Evolutionary conservation across 2,329 filamentous ascomycete species (phyloP).

Genomic region (Pseudocercospora musae): DNA sequence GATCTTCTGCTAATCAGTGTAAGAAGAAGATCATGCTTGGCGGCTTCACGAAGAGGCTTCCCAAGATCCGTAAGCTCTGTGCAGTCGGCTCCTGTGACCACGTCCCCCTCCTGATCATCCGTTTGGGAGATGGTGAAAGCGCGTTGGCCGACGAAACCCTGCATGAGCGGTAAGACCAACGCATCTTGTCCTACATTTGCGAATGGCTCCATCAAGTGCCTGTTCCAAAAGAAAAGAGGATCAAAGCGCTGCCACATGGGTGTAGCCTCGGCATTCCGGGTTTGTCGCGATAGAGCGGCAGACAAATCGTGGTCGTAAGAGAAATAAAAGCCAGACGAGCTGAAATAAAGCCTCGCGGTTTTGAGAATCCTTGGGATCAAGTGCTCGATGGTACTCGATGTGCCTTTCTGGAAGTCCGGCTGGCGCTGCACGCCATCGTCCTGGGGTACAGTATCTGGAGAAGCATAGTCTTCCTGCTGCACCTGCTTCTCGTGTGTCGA

Average conservation of each 20-base stretch:
- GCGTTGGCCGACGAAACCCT: conserved; percentile 88
- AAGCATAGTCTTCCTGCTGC: conserved; percentile 34
- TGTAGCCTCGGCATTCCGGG: conserved; percentile 44
- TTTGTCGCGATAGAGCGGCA: conserved; percentile 51
- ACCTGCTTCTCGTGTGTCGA: conserved; percentile 35
- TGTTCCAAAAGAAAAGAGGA: conserved; percentile 81
- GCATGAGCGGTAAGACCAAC: conserved; percentile 77
- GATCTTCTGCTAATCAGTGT: conserved; percentile 90
- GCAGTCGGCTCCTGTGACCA: conserved; percentile 24
- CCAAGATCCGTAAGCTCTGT: conserved; percentile 12
- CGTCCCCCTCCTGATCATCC: conserved; percentile 28
- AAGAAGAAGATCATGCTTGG: conserved; percentile 61
- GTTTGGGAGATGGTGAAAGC: conserved; percentile 57
- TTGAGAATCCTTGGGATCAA: conserved; percentile 80
- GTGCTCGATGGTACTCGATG: conserved; percentile 29
- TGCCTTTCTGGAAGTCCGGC: conserved; percentile 1
- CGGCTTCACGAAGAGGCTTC: neutral
- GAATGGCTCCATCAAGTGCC: conserved; percentile 69
- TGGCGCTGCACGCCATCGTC: conserved; percentile 1
- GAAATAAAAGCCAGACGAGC: conserved; percentile 83
- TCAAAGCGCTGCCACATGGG: conserved; percentile 72
- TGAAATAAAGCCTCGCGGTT: conserved; percentile 80
- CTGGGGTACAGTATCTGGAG: conserved; percentile 20
- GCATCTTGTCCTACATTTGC: conserved; percentile 67
- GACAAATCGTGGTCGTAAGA: conserved; percentile 95